These are phyloP conservation scores for Phialocephala sp. DNA, from an alignment of 2,329 filamentous ascomycete genomes.

Conservation along the genomic window DNA sequence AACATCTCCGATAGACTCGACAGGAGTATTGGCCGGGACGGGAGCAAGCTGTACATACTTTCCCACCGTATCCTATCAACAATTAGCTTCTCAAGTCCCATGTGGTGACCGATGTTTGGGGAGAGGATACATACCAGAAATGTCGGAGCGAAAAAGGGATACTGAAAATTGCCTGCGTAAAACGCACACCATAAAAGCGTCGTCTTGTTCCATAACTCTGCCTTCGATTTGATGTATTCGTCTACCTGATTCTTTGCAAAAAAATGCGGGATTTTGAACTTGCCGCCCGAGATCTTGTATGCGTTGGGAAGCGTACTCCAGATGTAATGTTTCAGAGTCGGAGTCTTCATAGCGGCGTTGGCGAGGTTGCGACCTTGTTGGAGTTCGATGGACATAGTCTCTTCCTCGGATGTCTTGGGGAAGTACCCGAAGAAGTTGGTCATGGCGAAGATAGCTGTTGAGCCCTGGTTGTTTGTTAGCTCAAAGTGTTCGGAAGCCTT, in stretches of 20 bases:
- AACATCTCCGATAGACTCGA: slow-evolving; percentile 43
- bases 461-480: slow-evolving; percentile 40
- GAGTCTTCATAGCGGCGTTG: slow-evolving; percentile 48
- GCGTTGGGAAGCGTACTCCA: slow-evolving; percentile 50
- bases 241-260: slow-evolving; percentile 45
- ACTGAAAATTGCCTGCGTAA: slow-evolving; percentile 45
- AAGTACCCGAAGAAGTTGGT: slow-evolving; percentile 63
- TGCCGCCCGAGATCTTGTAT: slow-evolving; percentile 45
- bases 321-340: slow-evolving; percentile 50
- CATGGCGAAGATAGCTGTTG: slow-evolving; percentile 58
- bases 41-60: slow-evolving; percentile 43
- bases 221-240: slow-evolving; percentile 43
- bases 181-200: slow-evolving; percentile 48
- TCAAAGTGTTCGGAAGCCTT: background rate
- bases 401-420: slow-evolving; percentile 41
- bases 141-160: slow-evolving; percentile 38
- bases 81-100: background rate
- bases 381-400: slow-evolving; percentile 46
- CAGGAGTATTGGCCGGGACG: slow-evolving; percentile 36
- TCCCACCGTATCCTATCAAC: slow-evolving; percentile 31
- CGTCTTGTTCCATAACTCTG: slow-evolving; percentile 45
- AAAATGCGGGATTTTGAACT: slow-evolving; percentile 46
- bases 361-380: slow-evolving; percentile 54
- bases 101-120: too few species aligned
- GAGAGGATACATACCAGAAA: slow-evolving; percentile 31